Base-by-base conservation (phyloP, 2,329 filamentous ascomycete species). In the Colletotrichum eremochloae region DNA sequence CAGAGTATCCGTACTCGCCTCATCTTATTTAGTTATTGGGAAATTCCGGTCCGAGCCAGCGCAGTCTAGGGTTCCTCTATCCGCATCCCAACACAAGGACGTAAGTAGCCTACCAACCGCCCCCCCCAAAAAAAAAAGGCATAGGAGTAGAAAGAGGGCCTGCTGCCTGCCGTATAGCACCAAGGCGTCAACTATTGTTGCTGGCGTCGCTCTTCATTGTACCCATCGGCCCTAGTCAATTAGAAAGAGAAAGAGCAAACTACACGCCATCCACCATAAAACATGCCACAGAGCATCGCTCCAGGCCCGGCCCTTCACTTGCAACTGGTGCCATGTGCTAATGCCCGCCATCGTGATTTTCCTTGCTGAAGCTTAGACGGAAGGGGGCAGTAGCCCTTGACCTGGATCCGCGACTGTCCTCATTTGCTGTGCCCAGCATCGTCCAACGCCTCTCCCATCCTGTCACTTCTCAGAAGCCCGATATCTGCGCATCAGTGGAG, bases 341-440 rank as follows among this genome's bases (percentile, higher is more conserved):
- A 61, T 61, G 31, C 67, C 69, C 69, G 55, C 69, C 66, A 65
- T 61, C 24, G 55, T 62, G 33, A 55, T 65, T 65, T 61, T 50
- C 55, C 15, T 31, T 20, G 18, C 33, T 53, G 48, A 33, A 42
- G 55, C 52, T 72, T 60, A 24, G 48, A 56, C 61, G 60, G 20
- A 4, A 11, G 44, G 44, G 18, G 48, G 20, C 67, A 46, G 60
- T 14, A 63, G 69, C 53, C 40, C 48, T 65, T 62, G 66, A 57
- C 67, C 40, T 69, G 46, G 60, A 72, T 72, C 66, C 60, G 60
- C 48, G 69, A 65, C 69, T 72, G 70, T 70, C 60, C 70, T 69
- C 70, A 72, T 70, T 72, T 70, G 66, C 69, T 64, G 46, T 64
- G 42, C 44, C 68, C 69, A 72, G 70, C 53, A 72, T 70, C 66